A percentile compares a stretch with the other conserved stretches of the same genome.
Conservation (phyloP, 1,139 yeast genomes). For the Candida sanyaensis region DNA sequence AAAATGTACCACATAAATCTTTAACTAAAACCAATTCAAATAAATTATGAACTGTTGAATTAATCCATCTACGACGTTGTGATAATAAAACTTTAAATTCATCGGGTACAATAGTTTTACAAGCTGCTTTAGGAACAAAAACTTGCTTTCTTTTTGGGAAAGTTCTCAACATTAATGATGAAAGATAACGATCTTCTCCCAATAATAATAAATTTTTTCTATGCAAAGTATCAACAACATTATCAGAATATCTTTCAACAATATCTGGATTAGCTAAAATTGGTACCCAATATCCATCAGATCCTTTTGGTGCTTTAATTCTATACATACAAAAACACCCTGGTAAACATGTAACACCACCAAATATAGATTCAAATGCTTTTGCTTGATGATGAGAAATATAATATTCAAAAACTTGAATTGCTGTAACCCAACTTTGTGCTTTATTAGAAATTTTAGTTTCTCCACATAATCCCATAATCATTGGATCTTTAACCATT, state of each 20-base stretch:
- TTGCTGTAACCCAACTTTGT: constrained; percentile 89
- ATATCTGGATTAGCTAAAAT: constrained; percentile 94
- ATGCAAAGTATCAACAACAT: constrained; percentile 84
- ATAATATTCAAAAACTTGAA: constrained; percentile 94
- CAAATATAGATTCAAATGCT: constrained; percentile 94
- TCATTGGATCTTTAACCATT: constrained; percentile 84
- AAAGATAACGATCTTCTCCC: constrained; percentile 91
- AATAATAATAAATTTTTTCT: constrained; percentile 82
- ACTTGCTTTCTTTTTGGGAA: constrained; percentile 92
- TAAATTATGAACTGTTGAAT: constrained; percentile 93
- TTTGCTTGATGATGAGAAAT: constrained; percentile 96
- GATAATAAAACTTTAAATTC: constrained; percentile 79
- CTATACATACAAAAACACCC: constrained; percentile 98
- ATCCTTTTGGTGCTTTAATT: constrained; percentile 89
- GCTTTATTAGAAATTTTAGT: constrained; percentile 90
- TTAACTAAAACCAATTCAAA: constrained; percentile 87
- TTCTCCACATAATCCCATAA: constrained; percentile 98
- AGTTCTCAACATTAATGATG: constrained; percentile 87
- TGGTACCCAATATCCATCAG: constrained; percentile 95
- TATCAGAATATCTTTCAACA: constrained; percentile 92
- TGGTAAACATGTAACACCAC: constrained; percentile 96
- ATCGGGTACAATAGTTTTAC: constrained; percentile 92
- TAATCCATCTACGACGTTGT: constrained; percentile 98
- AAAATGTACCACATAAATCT: constrained; percentile 95
- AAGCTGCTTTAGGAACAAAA: constrained; percentile 94